These are phyloP conservation scores for Dysphania ambrosioides DNA, from an alignment of 148 eudicot species.

Conservation along the genomic window DNA sequence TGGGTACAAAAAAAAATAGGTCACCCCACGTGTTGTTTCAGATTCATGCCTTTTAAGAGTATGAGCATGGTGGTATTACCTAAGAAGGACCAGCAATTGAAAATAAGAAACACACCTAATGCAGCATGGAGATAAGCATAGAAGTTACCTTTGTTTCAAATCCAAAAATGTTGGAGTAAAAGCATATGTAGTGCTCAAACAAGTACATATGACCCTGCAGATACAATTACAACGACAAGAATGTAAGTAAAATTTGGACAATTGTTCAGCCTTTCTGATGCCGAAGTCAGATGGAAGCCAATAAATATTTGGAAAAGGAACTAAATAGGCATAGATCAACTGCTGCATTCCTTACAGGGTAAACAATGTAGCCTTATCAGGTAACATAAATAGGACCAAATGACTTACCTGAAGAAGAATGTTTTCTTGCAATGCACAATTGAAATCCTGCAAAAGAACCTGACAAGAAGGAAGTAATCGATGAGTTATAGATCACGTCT, in stretches of 20 bases:
- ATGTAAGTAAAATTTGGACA: conserved; percentile 12
- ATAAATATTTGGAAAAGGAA: neutral
- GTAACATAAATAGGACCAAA: neutral
- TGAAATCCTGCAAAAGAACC: conserved; percentile 91
- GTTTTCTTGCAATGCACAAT: conserved; percentile 96
- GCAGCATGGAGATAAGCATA: neutral
- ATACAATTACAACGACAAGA: conserved; percentile 20
- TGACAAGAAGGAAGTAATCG: conserved; percentile 28
- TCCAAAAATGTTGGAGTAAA: conserved; percentile 94
- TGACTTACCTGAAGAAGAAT: conserved; percentile 84
- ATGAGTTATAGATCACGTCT: neutral
- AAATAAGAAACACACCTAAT: too few species aligned
- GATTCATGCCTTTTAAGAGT: neutral
- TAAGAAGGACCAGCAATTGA: neutral
- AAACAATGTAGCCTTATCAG: neutral
- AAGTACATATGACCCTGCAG: conserved; percentile 99
- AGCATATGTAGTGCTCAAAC: conserved; percentile 79
- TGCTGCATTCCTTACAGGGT: neutral
- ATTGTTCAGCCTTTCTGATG: neutral
- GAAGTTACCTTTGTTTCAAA: conserved; percentile 87
- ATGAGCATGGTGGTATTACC: conserved; percentile 3
- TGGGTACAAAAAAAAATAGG: neutral
- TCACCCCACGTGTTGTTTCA: conserved; percentile 3
- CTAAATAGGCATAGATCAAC: neutral
- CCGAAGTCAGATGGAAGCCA: neutral